These are phyloP conservation scores for Psilocybe subaeruginosa DNA, from an alignment of 768 basidiomycete species.

Conservation along the genomic window DNA sequence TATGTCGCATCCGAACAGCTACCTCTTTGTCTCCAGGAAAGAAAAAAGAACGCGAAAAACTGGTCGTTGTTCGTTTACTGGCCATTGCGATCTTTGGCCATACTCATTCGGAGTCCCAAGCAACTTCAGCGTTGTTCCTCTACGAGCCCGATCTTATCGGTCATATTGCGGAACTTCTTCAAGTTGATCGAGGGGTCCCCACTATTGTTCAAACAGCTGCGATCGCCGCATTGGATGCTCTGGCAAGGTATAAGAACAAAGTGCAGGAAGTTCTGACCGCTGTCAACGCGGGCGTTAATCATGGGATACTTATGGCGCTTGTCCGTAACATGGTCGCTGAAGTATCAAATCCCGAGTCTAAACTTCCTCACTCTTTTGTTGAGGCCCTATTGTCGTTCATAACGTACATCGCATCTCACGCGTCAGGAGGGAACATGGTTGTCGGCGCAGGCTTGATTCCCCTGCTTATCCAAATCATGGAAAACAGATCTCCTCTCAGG, in stretches of 20 bases:
- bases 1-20: conserved; percentile 86
- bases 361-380: conserved; percentile 71
- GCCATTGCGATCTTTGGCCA: conserved; percentile 92
- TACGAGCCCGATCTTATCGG: conserved; percentile 93
- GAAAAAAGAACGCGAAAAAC: conserved; percentile 72
- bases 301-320: conserved; percentile 90
- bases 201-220: conserved; percentile 81
- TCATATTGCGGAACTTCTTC: conserved; percentile 88
- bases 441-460: conserved; percentile 93
- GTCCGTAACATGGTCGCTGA: conserved; percentile 82
- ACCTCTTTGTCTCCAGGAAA: conserved; percentile 62
- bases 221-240: conserved; percentile 87
- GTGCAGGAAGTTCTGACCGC: conserved; percentile 87
- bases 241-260: conserved; percentile 82
- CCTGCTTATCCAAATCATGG: conserved; percentile 85
- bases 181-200: conserved; percentile 74
- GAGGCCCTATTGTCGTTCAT: conserved; percentile 89
- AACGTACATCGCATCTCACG: conserved; percentile 83
- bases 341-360: conserved; percentile 66
- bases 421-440: conserved; percentile 89
- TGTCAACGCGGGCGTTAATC: conserved; percentile 94
- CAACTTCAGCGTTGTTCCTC: conserved; percentile 82
- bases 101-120: conserved; percentile 79
- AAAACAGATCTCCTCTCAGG: conserved; percentile 70
- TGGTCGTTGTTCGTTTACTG: conserved; percentile 79